These are phyloP conservation scores for Sphagnum magellanicum DNA, from an alignment of 228 moss, liverwort and hornwort species.

Conservation along the genomic window DNA sequence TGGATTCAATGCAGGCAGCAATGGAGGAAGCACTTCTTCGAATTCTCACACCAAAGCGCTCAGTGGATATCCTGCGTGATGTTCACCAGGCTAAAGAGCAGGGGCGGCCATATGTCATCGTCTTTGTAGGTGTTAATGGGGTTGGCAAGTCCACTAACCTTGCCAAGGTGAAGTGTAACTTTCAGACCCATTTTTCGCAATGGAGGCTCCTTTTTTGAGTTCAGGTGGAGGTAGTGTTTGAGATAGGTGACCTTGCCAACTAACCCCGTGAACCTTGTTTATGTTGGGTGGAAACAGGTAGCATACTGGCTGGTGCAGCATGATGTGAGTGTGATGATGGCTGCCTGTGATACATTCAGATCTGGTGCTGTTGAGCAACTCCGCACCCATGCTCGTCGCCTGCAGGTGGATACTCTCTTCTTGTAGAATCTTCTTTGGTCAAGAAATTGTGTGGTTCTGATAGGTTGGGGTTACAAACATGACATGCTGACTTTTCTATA, in stretches of 20 bases:
- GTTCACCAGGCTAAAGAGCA: conserved; percentile 88
- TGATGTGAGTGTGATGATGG: conserved; percentile 96
- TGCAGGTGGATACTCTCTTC: conserved; percentile 31
- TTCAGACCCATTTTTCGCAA: not conserved
- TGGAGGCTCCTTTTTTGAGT: not conserved
- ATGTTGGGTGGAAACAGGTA: conserved; percentile 31
- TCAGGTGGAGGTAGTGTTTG: no score
- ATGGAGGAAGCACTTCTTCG: conserved; percentile 95
- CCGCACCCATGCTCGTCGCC: conserved; percentile 93
- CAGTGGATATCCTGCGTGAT: conserved; percentile 92
- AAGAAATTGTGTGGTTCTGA: no score
- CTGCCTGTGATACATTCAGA: conserved; percentile 98
- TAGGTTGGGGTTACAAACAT: no score
- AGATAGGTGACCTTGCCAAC: no score
- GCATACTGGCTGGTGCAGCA: conserved; percentile 96
- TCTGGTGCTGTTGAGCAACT: conserved; percentile 99
- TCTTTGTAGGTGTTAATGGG: conserved; percentile 99
- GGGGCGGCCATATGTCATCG: conserved; percentile 82
- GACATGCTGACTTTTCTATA: no score
- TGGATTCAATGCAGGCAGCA: conserved; percentile 38
- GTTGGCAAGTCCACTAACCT: conserved; percentile 99
- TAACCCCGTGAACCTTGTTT: not conserved
- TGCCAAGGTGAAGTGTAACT: conserved; percentile 48
- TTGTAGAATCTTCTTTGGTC: not conserved
- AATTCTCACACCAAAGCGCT: conserved; percentile 88